Evolutionary conservation across 164 flowering plant genomes (phyloP), one percentile per base, ranked within the genome.

Genomic region (Liquidambar formosana): DNA sequence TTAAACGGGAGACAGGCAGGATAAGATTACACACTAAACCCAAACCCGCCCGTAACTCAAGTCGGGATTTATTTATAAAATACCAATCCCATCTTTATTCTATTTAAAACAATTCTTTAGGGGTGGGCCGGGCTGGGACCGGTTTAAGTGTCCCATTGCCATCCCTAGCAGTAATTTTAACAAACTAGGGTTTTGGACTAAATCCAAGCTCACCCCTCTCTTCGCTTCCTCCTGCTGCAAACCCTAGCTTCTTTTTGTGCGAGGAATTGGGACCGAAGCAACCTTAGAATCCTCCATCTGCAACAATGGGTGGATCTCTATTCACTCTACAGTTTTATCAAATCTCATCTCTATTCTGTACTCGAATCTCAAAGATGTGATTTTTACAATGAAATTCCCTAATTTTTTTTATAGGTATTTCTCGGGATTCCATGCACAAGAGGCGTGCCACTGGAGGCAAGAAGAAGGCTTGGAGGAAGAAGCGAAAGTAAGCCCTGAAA

Each of bases 401-500:
- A 41, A 12, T 14, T 33, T 59, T 59, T 59, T n/a, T 26, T 2
- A 47, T 70, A 86, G 88, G 90, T 76, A 84, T 86, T 33, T 84
- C 88, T 15, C 83, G 89, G 61, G 87, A 85, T 79, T 85, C 89
- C 5, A 85, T 85, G 86, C 88, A 85, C 82, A 85, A 85, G 81
- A 77, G 85, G 63, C 85, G 85, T 66, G 85, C 88, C 76, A 86
- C 88, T 64, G 90, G 90, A 43, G 90, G 90, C 72, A 86, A 86
- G 80, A 84, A 86, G 84, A 86, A 86, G 77, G 85, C 86, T 0
- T 86, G 90, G 90, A 82, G 88, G 72, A 86, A 86, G 88, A 86
- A 86, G 84, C 81, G 88, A 78, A 85, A 86, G 90, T 86, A 76
- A 51, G 69, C 12, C 9, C 22, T 65, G 13, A 10, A 21, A 28